A percentile compares a stretch with the other conserved stretches of the same genome.
phyloP scores from a whole-genome alignment of 2,329 filamentous ascomycete species.

The Ilyonectria destructans region DNA sequence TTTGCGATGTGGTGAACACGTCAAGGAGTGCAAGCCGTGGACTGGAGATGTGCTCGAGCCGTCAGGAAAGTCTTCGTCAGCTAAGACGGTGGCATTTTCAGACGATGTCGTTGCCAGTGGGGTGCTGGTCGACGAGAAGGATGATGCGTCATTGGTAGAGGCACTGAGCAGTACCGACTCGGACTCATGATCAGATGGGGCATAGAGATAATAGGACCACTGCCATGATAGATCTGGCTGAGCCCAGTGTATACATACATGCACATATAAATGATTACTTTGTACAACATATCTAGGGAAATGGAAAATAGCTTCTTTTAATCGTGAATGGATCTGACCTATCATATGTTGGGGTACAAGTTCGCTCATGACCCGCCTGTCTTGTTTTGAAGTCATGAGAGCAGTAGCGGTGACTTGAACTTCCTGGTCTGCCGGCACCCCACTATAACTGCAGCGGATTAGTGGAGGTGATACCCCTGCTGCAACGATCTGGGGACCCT shows the following conservation, averaged over 20 bases:
- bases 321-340: neutral
- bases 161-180: conserved; percentile 43
- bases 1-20: conserved; percentile 86
- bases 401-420: neutral
- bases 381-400: neutral
- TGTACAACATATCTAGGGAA: conserved; percentile 14
- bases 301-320: neutral
- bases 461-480: neutral
- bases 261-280: conserved; percentile 7
- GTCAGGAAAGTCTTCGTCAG: conserved; percentile 58
- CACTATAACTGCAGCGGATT: neutral
- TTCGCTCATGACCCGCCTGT: neutral
- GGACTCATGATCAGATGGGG: conserved; percentile 31
- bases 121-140: conserved; percentile 50
- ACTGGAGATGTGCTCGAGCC: conserved; percentile 86
- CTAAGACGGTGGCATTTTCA: conserved; percentile 76
- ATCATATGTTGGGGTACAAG: neutral
- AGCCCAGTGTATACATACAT: conserved; percentile 11
- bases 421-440: neutral
- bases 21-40: conserved; percentile 93
- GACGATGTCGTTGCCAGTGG: conserved; percentile 66
- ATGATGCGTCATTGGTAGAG: conserved; percentile 43
- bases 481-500: neutral
- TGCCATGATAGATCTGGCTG: conserved; percentile 9
- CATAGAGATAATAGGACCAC: neutral